Conservation (phyloP, 352 stramenopile species). For the Globisporangium uncinulatum region DNA sequence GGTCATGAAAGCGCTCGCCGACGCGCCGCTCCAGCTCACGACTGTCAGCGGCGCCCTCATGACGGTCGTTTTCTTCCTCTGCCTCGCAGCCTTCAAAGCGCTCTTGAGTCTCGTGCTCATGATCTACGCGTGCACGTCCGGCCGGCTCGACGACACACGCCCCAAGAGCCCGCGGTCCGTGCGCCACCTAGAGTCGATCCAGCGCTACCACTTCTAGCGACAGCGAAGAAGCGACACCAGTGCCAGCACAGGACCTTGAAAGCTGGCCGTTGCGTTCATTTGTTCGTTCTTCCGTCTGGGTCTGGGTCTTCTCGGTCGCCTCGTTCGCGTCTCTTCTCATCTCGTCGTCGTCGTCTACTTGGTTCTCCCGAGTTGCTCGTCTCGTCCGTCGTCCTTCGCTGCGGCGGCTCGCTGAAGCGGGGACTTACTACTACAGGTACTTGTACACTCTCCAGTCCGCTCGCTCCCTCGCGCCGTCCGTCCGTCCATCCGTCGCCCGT, state of each 20-base stretch:
- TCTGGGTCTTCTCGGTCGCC: neutral
- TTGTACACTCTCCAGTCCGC: slow-evolving; percentile 31
- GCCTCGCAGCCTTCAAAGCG: slow-evolving; percentile 73
- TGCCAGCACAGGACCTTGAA: neutral
- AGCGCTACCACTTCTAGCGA: slow-evolving; percentile 31
- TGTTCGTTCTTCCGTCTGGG: neutral
- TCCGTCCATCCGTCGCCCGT: slow-evolving; percentile 18
- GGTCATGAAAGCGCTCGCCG: slow-evolving; percentile 55
- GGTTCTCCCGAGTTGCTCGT: neutral
- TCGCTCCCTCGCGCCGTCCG: slow-evolving; percentile 15
- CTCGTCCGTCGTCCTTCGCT: neutral
- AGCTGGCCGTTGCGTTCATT: neutral
- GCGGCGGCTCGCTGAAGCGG: slow-evolving; percentile 7
- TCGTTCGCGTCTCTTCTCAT: neutral
- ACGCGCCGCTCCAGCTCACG: slow-evolving; percentile 31
- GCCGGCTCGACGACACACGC: slow-evolving; percentile 57
- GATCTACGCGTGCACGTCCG: slow-evolving; percentile 67
- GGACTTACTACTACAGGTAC: slow-evolving; percentile 73
- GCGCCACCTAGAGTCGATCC: slow-evolving; percentile 53
- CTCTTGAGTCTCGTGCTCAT: slow-evolving; percentile 70
- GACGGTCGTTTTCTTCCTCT: slow-evolving; percentile 60
- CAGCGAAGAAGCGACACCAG: neutral
- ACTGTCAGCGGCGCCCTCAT: slow-evolving; percentile 40
- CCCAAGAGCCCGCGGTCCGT: slow-evolving; percentile 61
- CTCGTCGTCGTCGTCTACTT: neutral